These are phyloP conservation scores for Mentha longifolia DNA, from an alignment of 257 asterid genomes.

Conservation along the genomic window DNA sequence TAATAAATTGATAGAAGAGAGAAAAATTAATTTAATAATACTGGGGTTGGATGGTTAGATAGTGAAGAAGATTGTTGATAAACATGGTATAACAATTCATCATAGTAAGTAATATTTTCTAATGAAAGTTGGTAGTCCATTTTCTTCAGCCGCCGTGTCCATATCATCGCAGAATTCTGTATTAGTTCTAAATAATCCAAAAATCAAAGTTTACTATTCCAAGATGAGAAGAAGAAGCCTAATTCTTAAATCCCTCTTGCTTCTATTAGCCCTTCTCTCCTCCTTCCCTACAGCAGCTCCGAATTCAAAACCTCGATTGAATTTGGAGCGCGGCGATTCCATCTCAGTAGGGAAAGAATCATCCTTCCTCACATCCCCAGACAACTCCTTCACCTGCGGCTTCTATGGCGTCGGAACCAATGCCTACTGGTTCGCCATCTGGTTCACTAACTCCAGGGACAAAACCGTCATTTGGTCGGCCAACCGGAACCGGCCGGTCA, in stretches of 20 bases:
- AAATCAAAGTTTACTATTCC: slow-evolving; percentile 15
- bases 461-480: too few species aligned
- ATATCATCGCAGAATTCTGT: not conserved
- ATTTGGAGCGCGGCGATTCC: slow-evolving; percentile 45
- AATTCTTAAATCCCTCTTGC: slow-evolving; percentile 24
- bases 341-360: slow-evolving; percentile 49
- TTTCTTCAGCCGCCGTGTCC: slow-evolving; percentile 35
- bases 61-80: too few species aligned
- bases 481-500: too few species aligned
- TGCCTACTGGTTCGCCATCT: slow-evolving; percentile 67
- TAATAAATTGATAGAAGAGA: too few species aligned
- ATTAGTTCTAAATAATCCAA: not conserved
- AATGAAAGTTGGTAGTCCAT: too few species aligned
- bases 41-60: too few species aligned
- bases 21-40: too few species aligned
- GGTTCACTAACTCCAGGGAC: too few species aligned
- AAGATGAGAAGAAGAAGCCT: too few species aligned
- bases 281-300: slow-evolving; percentile 33
- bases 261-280: slow-evolving; percentile 18
- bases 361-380: slow-evolving; percentile 52
- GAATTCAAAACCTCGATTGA: slow-evolving; percentile 34
- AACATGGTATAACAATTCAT: too few species aligned
- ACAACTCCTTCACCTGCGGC: slow-evolving; percentile 63
- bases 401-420: slow-evolving; percentile 53
- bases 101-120: too few species aligned